phyloP scores from a whole-genome alignment of 495 filamentous ascomycete genomes.

The Penicillium angulare region DNA sequence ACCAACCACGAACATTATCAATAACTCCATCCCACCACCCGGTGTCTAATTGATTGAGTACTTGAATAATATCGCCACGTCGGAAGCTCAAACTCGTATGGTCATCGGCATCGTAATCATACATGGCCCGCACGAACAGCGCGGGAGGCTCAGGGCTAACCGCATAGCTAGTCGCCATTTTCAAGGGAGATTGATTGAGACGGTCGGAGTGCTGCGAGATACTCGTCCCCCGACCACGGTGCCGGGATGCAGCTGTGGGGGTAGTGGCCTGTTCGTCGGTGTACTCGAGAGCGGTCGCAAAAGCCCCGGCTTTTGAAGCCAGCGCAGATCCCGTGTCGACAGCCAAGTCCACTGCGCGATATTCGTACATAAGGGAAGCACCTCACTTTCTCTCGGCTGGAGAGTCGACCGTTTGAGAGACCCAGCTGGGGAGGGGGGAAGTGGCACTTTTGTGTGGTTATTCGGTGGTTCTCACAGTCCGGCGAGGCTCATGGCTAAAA shows the following conservation, averaged over 20 bases:
- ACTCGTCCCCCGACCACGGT: conserved; percentile 32
- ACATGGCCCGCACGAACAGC: conserved; percentile 92
- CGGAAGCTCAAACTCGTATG: conserved; percentile 94
- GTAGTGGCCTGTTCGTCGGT: conserved; percentile 42
- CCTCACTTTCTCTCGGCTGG: not conserved
- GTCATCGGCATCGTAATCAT: conserved; percentile 97
- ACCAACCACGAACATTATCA: conserved; percentile 86
- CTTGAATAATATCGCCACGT: conserved; percentile 94
- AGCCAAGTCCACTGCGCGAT: conserved; percentile 33
- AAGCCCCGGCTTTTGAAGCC: conserved; percentile 34
- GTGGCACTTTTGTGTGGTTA: not conserved
- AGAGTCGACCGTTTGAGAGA: not conserved
- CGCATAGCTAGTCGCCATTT: conserved; percentile 51
- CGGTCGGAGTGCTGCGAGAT: conserved; percentile 29
- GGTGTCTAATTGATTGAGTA: conserved; percentile 94
- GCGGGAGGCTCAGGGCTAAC: conserved; percentile 68
- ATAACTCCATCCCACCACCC: conserved; percentile 99
- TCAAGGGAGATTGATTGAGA: conserved; percentile 30
- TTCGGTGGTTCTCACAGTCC: conserved; percentile 15
- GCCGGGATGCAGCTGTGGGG: conserved; percentile 31
- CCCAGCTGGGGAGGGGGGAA: not conserved
- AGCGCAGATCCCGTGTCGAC: conserved; percentile 34
- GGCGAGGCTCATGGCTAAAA: conserved; percentile 25
- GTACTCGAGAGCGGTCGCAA: conserved; percentile 48
- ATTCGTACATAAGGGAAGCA: conserved; percentile 34